Evolutionary conservation across 306 rosid genomes (phyloP).

Genomic region (Dryas alaskensis): DNA sequence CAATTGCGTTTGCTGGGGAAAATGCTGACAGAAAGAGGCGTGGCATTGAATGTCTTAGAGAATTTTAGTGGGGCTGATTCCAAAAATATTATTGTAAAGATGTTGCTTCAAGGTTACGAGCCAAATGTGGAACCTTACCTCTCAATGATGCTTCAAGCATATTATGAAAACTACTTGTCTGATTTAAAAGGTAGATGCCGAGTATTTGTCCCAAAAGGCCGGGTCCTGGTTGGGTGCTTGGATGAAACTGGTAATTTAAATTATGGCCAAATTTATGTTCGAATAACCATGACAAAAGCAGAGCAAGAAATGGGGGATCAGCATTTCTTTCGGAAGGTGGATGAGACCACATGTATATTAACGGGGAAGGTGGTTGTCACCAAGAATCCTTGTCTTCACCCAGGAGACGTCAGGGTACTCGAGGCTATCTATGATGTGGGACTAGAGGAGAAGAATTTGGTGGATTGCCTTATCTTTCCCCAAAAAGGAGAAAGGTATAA

Average conservation of each 20-base stretch:
- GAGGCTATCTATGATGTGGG: conserved; percentile 66
- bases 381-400: conserved; percentile 95
- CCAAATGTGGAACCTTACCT: conserved; percentile 84
- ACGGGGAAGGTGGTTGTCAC: conserved; percentile 82
- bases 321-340: conserved; percentile 52
- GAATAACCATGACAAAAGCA: conserved; percentile 54
- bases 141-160: conserved; percentile 85
- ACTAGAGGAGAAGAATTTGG: conserved; percentile 64
- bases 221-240: conserved; percentile 77
- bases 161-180: conserved; percentile 55
- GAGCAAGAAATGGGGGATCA: conserved; percentile 55
- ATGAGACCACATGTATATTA: conserved; percentile 52
- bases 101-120: conserved; percentile 74
- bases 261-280: conserved; percentile 79
- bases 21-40: conserved; percentile 59
- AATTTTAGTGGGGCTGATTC: conserved; percentile 59
- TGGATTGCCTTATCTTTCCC: conserved; percentile 88
- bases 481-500: conserved; percentile 74
- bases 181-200: conserved; percentile 84
- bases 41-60: conserved; percentile 66
- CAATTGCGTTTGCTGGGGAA: conserved; percentile 62
- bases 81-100: conserved; percentile 60
- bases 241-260: conserved; percentile 80
- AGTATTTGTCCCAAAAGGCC: conserved; percentile 74
- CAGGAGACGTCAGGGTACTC: conserved; percentile 88